Percentiles rank a stretch among this genome's conserved stretches.
Evolutionary conservation across 2,329 filamentous ascomycete genomes (phyloP).

Genomic region (Paecilomyces sp.): DNA sequence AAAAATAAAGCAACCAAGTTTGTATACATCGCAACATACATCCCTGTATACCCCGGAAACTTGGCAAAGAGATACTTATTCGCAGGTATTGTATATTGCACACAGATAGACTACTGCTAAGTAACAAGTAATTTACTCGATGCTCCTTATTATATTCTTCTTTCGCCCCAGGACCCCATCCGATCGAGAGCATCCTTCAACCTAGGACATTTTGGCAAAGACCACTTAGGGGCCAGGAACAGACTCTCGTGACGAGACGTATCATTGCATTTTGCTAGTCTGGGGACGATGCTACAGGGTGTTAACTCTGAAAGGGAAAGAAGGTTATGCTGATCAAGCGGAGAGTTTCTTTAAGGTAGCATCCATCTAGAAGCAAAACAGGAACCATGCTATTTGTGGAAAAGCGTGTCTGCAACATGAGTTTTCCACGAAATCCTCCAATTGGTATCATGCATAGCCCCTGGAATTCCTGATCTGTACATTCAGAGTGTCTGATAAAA

Average conservation of each 20-base stretch:
- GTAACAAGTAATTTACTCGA: neutral
- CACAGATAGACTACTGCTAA: neutral
- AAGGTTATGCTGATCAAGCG: neutral
- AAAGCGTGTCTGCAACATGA: neutral
- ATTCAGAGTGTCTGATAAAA: neutral
- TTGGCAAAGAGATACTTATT: neutral
- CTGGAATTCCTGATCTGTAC: neutral
- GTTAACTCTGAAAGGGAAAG: neutral
- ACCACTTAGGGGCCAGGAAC: neutral
- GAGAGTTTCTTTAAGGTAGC: neutral
- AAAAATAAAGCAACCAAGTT: neutral
- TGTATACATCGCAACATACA: neutral
- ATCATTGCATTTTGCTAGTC: neutral
- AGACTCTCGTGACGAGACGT: neutral
- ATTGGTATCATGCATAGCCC: neutral
- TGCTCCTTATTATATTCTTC: neutral
- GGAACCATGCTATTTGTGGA: neutral
- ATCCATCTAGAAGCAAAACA: neutral
- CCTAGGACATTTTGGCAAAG: neutral
- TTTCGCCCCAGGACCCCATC: neutral
- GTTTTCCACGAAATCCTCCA: neutral
- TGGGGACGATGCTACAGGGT: neutral
- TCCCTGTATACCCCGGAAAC: neutral
- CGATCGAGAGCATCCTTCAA: neutral
- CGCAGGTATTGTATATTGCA: neutral